Base-by-base conservation (phyloP, 805 yeast species). In the Metahyphopichia silvanorum region DNA sequence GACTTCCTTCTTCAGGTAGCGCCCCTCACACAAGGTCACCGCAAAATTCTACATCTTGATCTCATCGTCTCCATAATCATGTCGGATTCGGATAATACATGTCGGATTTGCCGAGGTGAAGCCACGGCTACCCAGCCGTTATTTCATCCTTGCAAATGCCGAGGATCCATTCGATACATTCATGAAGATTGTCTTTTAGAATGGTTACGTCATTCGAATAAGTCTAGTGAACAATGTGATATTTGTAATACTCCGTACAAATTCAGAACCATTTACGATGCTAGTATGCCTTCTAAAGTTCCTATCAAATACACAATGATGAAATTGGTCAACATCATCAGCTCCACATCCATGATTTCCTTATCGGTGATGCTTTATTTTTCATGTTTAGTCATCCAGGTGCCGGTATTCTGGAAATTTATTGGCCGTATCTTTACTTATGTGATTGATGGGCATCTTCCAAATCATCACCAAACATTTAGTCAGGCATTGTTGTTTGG, bases 71-170 rank as follows among this genome's bases (percentile, higher is more conserved):
- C 27, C 17, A 11, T n/a, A 13, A 25, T 14, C 9, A 27, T 27
- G 30, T 27, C 30, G 9, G 30, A 27, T 18, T 18, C 35, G 21
- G 82, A 72, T 38, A 71, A 67, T 20, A 72, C 82, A 3, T 93
- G 98, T 58, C 82, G 98, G 39, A 89, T 93, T 28, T 93, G 98
- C 54, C 82, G 96, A 32, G 91, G 95, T 23, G 98, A 87, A 47
- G 89, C 76, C n/a, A 77, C 93, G 0, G 63, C 60, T 0, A 77
- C 74, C 1, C 86, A 85, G 42, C 96, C 96, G 3, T 65, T 93
- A 28, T 82, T 75, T 42, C 89, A 85, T 56, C 98, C 98, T 3
- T 93, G 99, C 60, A 81, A 77, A 49, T 93, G 98, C 60, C 71
- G 87, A 33, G 99, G 99, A 2, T 83, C 95, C 10, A 94, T 93